Evolutionary conservation across 331 rosid species (phyloP), one percentile per base, ranked within the genome.

Genomic region (Telfairia occidentalis): DNA sequence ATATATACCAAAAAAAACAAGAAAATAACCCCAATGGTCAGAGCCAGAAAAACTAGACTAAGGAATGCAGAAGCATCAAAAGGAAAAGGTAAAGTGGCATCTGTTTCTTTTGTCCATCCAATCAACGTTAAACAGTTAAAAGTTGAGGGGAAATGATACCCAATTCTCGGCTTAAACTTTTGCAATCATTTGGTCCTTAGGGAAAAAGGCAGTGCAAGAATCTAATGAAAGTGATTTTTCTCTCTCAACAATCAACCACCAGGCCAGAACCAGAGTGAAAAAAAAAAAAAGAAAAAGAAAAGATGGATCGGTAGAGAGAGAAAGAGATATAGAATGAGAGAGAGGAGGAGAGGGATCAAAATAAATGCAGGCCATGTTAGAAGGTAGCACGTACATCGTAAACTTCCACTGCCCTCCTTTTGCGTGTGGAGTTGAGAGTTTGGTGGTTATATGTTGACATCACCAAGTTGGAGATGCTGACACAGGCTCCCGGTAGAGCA

Each of bases 61-160:
- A 75, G 83, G 81, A 80, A 58, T 76, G 81, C 79, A 78, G 53
- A 66, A 82, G 88, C 86, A 85, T 21, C 23, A 69, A 69, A 67
- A 69, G 23, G 52, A 69, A 69, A 69, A 69, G 55, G 54, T 42
- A 69, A 69, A 69, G 74, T 48, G 80, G 88, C 78, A 85, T 86
- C 87, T 81, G 81, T 81, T 81, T 28, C 73, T 80, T 86, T 84
- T 82, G 77, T 78, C 55, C 82, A 79, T 76, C 89, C 88, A 82
- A 80, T 84, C 83, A 85, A 52, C 57, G 15, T 71, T 50, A 53
- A 76, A 78, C 55, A 75, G 78, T 82, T 78, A 71, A 83, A 84
- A 76, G 74, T 65, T 70, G 37, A 19, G 53, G 23, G 61, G 43
- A 77, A 74, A 67, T 65, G 84, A 75, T 75, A 71, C 49, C 80